These are phyloP conservation scores for Nigrospora sphaerica DNA, from an alignment of 2,329 filamentous ascomycete species.

Conservation along the genomic window DNA sequence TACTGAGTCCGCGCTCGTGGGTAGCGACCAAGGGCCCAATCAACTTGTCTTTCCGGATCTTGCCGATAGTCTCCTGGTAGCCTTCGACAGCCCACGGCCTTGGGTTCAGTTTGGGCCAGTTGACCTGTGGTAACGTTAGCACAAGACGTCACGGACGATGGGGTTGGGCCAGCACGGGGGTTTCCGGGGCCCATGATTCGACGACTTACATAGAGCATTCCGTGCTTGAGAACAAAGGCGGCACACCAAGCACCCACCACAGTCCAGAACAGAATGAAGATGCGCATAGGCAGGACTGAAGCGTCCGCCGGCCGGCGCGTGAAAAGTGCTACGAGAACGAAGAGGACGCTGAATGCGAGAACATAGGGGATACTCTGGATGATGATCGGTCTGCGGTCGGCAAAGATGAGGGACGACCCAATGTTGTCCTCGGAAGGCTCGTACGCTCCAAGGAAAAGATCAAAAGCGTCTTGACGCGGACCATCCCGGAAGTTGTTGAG, in stretches of 20 bases:
- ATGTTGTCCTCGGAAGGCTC: slow-evolving; percentile 65
- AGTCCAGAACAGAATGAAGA: slow-evolving; percentile 77
- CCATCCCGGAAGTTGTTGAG: slow-evolving; percentile 94
- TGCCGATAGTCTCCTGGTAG: slow-evolving; percentile 77
- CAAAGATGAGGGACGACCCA: slow-evolving; percentile 68
- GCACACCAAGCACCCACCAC: slow-evolving; percentile 62
- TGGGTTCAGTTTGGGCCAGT: slow-evolving; percentile 96
- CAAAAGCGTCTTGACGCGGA: slow-evolving; percentile 89
- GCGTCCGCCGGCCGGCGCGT: slow-evolving; percentile 66
- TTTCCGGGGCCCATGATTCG: not conserved
- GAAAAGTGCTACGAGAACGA: slow-evolving; percentile 68
- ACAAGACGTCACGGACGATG: not conserved
- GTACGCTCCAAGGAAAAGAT: slow-evolving; percentile 86
- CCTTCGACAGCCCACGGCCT: slow-evolving; percentile 80
- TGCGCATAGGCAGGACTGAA: slow-evolving; percentile 69
- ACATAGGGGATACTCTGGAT: slow-evolving; percentile 94
- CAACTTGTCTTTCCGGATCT: slow-evolving; percentile 75
- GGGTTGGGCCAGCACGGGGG: slow-evolving; percentile 4
- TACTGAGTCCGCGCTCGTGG: slow-evolving; percentile 80
- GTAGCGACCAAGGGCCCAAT: slow-evolving; percentile 67
- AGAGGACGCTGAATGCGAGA: slow-evolving; percentile 76
- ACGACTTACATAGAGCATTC: slow-evolving; percentile 86
- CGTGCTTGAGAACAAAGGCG: slow-evolving; percentile 74
- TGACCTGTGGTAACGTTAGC: slow-evolving; percentile 54
- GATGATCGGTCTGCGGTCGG: slow-evolving; percentile 75